Evolutionary conservation across 163 green algal species (phyloP).

Genomic region (Chlamydomonas reinhardtii): DNA sequence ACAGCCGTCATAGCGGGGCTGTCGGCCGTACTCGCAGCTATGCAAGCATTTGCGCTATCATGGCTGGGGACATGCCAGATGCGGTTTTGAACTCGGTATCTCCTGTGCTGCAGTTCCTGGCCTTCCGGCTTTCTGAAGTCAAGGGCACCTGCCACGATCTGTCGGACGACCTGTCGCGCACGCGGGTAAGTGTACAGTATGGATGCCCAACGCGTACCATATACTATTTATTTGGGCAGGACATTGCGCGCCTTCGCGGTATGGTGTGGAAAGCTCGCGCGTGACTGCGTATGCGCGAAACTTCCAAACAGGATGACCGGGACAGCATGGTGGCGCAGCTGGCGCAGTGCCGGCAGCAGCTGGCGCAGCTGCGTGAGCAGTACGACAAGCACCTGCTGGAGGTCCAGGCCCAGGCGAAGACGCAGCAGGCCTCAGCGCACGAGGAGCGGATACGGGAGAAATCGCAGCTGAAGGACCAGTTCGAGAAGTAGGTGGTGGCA

Average conservation of each 20-base stretch:
- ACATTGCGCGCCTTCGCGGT: too few relatives aligned
- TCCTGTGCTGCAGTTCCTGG: conserved; percentile 73
- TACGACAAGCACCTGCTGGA: conserved; percentile 75
- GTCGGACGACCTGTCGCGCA: conserved; percentile 56
- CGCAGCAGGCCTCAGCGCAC: conserved; percentile 64
- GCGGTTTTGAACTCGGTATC: not conserved
- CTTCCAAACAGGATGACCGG: conserved; percentile 43
- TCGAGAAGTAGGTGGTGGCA: conserved; percentile 57
- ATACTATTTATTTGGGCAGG: too few relatives aligned
- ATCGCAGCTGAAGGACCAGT: conserved; percentile 61
- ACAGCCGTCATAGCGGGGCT: too few relatives aligned
- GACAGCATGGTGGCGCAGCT: conserved; percentile 38
- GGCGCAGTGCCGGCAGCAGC: conserved; percentile 56
- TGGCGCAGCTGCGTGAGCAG: conserved; percentile 66
- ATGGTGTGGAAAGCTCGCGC: too few relatives aligned
- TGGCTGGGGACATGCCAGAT: not conserved
- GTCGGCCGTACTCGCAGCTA: too few relatives aligned
- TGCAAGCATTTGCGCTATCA: too few relatives aligned
- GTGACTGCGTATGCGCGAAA: too few relatives aligned
- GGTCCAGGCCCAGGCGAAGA: conserved; percentile 72
- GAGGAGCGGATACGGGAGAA: conserved; percentile 73
- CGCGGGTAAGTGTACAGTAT: conserved; percentile 38
- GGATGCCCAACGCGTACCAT: too few relatives aligned
- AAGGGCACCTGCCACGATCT: conserved; percentile 66
- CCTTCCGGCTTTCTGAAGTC: conserved; percentile 81